Evolutionary conservation across 208 protist genomes (phyloP), one percentile per base, ranked within the genome.

Genomic region (Crithidia fasciculata): DNA sequence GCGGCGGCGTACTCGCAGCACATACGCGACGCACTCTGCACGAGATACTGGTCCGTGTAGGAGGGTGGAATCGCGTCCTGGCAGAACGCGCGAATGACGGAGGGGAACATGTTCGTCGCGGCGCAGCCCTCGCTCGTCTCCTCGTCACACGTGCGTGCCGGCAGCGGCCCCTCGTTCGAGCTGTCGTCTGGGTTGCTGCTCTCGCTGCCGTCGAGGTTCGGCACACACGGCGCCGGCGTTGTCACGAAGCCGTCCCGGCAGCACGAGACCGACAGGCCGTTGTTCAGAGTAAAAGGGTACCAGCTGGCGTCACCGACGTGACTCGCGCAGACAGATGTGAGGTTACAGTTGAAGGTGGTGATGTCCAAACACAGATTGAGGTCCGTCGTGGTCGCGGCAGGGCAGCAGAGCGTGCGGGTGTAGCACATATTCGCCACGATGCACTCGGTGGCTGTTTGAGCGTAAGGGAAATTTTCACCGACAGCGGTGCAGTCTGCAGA

Each of bases 1-100:
- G 37, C 58, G 15, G 57, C 41, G 9, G 73, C 53, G 65, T 71
- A 68, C 58, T 66, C 16, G 66, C 73, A 78, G 73, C 73, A 78
- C 56, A 72, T 40, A 41, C 41, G 37, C 13, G 37, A 15, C 5
- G 45, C 50, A 52, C 56, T 72, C 6, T 65, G 47, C 15, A 68
- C 37, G 5, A 78, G 45, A 52, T 69, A 78, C 12, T n/a, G 40
- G 44, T 78, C 66, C 16, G 58, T 68, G 65, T 78, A 78, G 37
- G 44, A 41, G 41, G 18, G n/a, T 0, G 62, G 73, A 49, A 72
- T 72, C n/a, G 66, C 41, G 19, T 60, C 55, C 36, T 62, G 9
- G 59, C 73, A 78, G 49, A 78, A 78, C 58, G 58, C 73, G 66
- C 65, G 73, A 15, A 72, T 36, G 16, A 72, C 8, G 3, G 72